Evolutionary conservation across 805 yeast genomes (phyloP).

Genomic region (Zygotorulaspora chibaensis): DNA sequence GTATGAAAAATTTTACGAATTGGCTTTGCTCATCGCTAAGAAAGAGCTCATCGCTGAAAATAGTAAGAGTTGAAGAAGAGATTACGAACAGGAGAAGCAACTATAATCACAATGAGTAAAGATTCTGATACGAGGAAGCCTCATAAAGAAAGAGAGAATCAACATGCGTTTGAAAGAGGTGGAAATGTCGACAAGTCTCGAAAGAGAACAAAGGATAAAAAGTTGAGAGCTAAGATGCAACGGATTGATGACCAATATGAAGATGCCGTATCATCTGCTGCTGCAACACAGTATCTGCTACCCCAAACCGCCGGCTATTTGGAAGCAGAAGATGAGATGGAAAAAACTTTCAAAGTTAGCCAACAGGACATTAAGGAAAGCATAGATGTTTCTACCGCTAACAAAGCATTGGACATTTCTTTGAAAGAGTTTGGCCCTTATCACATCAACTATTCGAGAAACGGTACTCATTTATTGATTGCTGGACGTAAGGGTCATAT

Average conservation of each 20-base stretch:
- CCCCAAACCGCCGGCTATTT: slow-evolving; percentile 82
- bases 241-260: slow-evolving; percentile 66
- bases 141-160: slow-evolving; percentile 28
- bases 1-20: slow-evolving; percentile 6
- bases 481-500: slow-evolving; percentile 94
- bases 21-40: slow-evolving; percentile 7
- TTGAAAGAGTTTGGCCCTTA: slow-evolving; percentile 86
- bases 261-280: slow-evolving; percentile 78
- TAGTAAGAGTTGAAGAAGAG: background rate
- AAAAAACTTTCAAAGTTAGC: slow-evolving; percentile 76
- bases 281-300: slow-evolving; percentile 76
- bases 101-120: background rate
- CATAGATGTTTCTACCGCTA: slow-evolving; percentile 73
- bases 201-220: slow-evolving; percentile 48
- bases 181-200: slow-evolving; percentile 9
- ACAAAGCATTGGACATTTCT: slow-evolving; percentile 68
- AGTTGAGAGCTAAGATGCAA: slow-evolving; percentile 60
- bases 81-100: background rate
- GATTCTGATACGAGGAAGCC: background rate
- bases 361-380: slow-evolving; percentile 73
- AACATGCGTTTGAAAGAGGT: slow-evolving; percentile 34
- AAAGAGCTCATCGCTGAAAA: background rate
- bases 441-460: slow-evolving; percentile 70
- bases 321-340: slow-evolving; percentile 92
- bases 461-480: slow-evolving; percentile 78